Evolutionary conservation across 768 basidiomycete genomes (phyloP).

Genomic region (Kondoa subrosea): DNA sequence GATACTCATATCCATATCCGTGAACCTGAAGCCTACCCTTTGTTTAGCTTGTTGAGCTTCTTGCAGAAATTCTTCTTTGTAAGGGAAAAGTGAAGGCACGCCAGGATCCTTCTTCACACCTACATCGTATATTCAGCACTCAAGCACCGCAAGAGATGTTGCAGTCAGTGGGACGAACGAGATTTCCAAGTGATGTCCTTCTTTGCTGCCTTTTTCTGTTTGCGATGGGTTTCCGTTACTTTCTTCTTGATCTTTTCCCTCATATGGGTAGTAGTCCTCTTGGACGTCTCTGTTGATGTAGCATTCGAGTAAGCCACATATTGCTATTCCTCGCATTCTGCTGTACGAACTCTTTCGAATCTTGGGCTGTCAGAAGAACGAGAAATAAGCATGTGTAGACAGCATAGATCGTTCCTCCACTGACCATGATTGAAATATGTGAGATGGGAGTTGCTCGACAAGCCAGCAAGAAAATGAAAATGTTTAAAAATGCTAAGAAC

Average conservation of each 20-base stretch:
- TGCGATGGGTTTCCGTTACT: constrained; percentile 32
- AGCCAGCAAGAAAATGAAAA: too few relatives aligned
- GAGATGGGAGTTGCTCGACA: too few relatives aligned
- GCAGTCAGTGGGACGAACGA: constrained; percentile 26
- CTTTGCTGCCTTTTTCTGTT: constrained; percentile 33
- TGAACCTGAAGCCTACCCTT: constrained; percentile 15
- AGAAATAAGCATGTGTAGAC: too few relatives aligned
- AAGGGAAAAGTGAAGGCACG: constrained; percentile 36
- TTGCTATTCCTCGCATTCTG: background rate
- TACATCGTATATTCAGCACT: constrained; percentile 12
- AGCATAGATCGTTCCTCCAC: too few relatives aligned
- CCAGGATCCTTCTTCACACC: constrained; percentile 37
- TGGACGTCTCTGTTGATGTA: constrained; percentile 7
- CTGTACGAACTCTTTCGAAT: constrained; percentile 23
- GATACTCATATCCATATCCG: background rate
- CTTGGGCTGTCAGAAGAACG: constrained; percentile 19
- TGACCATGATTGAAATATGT: too few relatives aligned
- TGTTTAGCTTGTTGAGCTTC: constrained; percentile 34
- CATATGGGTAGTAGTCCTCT: constrained; percentile 4
- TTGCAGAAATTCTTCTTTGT: constrained; percentile 37
- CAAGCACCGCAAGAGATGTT: background rate
- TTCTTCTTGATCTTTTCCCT: constrained; percentile 27
- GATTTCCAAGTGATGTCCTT: constrained; percentile 38
- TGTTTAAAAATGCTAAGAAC: too few relatives aligned
- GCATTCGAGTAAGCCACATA: background rate